Base-by-base conservation (phyloP, 495 filamentous ascomycete genomes). In the Penicillium cosmopolitanum region DNA sequence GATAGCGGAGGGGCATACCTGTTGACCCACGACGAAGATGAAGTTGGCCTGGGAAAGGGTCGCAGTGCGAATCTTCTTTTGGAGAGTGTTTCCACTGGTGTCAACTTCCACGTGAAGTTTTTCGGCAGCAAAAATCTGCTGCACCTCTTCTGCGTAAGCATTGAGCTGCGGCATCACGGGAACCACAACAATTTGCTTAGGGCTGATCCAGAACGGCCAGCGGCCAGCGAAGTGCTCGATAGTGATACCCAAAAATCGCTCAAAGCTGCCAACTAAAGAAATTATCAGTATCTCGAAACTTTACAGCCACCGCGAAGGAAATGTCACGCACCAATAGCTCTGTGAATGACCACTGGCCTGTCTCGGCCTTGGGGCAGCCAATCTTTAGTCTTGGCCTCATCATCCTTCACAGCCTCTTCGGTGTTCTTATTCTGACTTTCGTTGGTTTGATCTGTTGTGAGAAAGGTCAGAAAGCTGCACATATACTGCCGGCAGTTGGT, bases 181-280 rank as follows among this genome's bases (percentile, higher is more conserved):
- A 8, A 98, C n/a, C n/a, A n/a, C n/a, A n/a, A n/a, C n/a, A n/a
- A n/a, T n/a, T n/a, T n/a, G n/a, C n/a, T n/a, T n/a, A n/a, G n/a
- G n/a, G n/a, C n/a, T n/a, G n/a, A n/a, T n/a, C n/a, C 87, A 98
- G 83, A 97, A 96, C 0, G 95, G 95, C 94, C 94, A 98, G 77
- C 96, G 97, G 62, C 95, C 95, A 42, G 81, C 95, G 68, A 97
- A 98, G 72, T 98, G 95, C 78, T 98, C 95, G 23, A 82, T 92
- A 56, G 97, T 77, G 62, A 98, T 96, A 55, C 89, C 95, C 58
- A 96, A 88, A 78, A 98, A 97, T 46, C 95, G 89, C 79, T 98
- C 95, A 66, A 97, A 91, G 62, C 87, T 91, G 54, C 95, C 95
- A 52, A 91, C 19, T 21, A 21, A 21, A 21, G 1, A 21, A 21